Conservation (phyloP, 495 filamentous ascomycete species). For the Opeltia flavorubescens region DNA sequence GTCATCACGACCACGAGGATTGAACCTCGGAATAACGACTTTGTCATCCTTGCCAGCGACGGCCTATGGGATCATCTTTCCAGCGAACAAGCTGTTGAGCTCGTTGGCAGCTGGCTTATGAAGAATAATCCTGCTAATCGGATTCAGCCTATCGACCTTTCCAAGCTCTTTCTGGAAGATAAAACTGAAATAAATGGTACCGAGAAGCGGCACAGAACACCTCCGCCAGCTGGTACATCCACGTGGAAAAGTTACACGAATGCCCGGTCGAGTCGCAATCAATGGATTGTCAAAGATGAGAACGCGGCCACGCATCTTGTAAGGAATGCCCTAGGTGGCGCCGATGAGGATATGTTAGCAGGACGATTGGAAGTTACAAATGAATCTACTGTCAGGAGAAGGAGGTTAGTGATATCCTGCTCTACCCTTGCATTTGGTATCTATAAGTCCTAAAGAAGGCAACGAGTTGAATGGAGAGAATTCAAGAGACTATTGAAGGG, state of each 20-base stretch:
- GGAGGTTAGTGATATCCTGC: slow-evolving; percentile 12
- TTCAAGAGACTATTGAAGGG: not conserved
- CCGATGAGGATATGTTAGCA: slow-evolving; percentile 38
- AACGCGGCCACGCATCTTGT: slow-evolving; percentile 50
- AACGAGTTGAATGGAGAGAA: not conserved
- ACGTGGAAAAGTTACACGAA: slow-evolving; percentile 2
- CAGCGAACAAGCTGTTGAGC: slow-evolving; percentile 42
- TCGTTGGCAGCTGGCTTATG: slow-evolving; percentile 43
- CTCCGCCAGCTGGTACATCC: not conserved
- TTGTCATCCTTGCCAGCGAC: slow-evolving; percentile 50
- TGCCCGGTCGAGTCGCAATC: not conserved
- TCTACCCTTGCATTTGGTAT: not conserved
- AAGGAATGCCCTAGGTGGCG: slow-evolving; percentile 48
- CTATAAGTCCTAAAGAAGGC: not conserved
- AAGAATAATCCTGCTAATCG: slow-evolving; percentile 7
- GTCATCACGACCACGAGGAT: slow-evolving; percentile 43
- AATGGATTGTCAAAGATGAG: slow-evolving; percentile 36
- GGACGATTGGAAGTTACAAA: slow-evolving; percentile 23
- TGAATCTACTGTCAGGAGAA: slow-evolving; percentile 18
- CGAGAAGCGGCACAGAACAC: not conserved
- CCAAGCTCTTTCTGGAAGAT: not conserved
- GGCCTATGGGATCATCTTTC: slow-evolving; percentile 50
- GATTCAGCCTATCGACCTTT: slow-evolving; percentile 8
- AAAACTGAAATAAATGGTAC: not conserved
- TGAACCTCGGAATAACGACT: slow-evolving; percentile 30